Percentiles rank a stretch among this genome's conserved stretches.
These are phyloP conservation scores for Pleurotus salmoneostramineus DNA, from an alignment of 768 basidiomycete species.

Conservation along the genomic window DNA sequence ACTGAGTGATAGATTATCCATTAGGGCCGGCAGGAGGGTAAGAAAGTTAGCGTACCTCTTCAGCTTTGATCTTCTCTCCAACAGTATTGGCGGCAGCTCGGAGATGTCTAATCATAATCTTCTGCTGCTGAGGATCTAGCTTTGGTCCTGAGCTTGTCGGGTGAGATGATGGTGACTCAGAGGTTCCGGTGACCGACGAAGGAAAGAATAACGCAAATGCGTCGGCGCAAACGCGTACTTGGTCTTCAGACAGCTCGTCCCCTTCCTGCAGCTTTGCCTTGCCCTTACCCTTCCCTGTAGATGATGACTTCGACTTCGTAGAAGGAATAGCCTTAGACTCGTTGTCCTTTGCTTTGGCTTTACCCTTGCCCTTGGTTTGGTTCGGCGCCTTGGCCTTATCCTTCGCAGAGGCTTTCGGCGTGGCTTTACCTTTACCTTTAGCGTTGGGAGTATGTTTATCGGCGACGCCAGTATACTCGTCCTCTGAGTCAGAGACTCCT, in stretches of 20 bases:
- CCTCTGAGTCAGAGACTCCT: conserved; percentile 18
- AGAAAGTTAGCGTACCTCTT: conserved; percentile 50
- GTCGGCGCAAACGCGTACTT: conserved; percentile 48
- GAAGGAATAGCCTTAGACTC: no score
- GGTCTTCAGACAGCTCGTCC: conserved; percentile 41
- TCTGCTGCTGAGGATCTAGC: conserved; percentile 29
- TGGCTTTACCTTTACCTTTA: no score
- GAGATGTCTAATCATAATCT: conserved; percentile 66
- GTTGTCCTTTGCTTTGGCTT: no score
- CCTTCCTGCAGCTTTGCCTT: conserved; percentile 4
- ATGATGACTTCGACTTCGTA: no score
- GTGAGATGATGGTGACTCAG: no score
- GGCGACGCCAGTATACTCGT: conserved; percentile 23
- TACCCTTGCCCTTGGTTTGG: no score
- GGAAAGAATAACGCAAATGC: conserved; percentile 79
- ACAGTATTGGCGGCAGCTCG: conserved; percentile 55
- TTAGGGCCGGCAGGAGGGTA: background rate
- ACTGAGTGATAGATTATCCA: conserved; percentile 34
- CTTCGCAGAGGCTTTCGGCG: no score
- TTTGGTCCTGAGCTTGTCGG: conserved; percentile 17
- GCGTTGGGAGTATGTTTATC: no score
- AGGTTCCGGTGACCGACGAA: conserved; percentile 11
- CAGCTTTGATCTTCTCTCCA: conserved; percentile 66
- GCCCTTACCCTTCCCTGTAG: background rate
- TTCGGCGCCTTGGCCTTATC: no score